These are phyloP conservation scores for Bothriochloa decipiens DNA, from an alignment of 176 grass and related monocot species.

Conservation along the genomic window DNA sequence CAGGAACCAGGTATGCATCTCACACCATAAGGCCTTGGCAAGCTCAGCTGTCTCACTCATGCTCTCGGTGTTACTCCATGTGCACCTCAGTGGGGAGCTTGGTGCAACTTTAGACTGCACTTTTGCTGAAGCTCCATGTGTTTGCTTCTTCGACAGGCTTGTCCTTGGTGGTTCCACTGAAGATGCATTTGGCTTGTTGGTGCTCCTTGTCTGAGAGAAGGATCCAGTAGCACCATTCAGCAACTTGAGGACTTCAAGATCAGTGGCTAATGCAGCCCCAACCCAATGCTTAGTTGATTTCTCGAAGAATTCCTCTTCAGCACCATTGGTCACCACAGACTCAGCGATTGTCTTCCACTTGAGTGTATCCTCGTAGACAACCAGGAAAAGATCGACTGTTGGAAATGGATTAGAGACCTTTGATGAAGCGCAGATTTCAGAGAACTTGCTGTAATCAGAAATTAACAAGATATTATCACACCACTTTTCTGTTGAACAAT, in stretches of 20 bases:
- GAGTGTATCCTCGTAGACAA: slow-evolving; percentile 64
- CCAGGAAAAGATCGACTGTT: slow-evolving; percentile 67
- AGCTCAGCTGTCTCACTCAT: slow-evolving; percentile 60
- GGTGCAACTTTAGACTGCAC: slow-evolving; percentile 42
- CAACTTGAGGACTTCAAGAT: slow-evolving; percentile 75
- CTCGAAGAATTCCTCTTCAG: slow-evolving; percentile 41
- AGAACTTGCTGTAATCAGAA: slow-evolving; percentile 70
- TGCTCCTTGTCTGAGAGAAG: slow-evolving; percentile 38
- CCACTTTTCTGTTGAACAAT: background rate
- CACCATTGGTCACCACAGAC: slow-evolving; percentile 29
- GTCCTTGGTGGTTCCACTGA: slow-evolving; percentile 54
- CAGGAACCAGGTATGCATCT: slow-evolving; percentile 87
- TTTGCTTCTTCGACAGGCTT: slow-evolving; percentile 57
- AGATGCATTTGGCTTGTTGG: slow-evolving; percentile 32
- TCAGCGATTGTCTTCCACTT: slow-evolving; percentile 56
- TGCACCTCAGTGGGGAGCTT: slow-evolving; percentile 4
- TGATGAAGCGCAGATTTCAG: slow-evolving; percentile 58
- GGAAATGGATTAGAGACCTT: slow-evolving; percentile 62
- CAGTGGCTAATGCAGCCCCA: slow-evolving; percentile 73
- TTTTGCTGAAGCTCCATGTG: slow-evolving; percentile 47
- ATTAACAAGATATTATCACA: background rate
- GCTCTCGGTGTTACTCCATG: slow-evolving; percentile 54
- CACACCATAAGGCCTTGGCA: slow-evolving; percentile 38
- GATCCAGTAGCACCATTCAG: slow-evolving; percentile 47
- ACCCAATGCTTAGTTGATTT: slow-evolving; percentile 68